phyloP scores from a whole-genome alignment of 2,329 filamentous ascomycete genomes.

The Penicillium sp. region DNA sequence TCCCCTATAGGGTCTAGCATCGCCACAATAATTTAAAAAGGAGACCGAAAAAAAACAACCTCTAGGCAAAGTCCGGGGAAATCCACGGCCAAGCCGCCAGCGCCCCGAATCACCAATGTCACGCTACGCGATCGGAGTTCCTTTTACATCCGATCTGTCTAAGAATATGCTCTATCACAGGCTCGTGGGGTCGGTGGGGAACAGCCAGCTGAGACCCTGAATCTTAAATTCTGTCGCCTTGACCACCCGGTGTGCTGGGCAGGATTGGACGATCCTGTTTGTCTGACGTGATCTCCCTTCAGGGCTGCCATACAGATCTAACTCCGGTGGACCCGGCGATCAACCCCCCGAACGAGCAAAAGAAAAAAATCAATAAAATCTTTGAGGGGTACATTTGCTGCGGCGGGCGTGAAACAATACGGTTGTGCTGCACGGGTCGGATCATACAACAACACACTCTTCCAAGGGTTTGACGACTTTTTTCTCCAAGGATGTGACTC shows the following conservation, averaged over 20 bases:
- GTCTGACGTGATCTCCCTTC: neutral
- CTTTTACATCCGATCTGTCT: neutral
- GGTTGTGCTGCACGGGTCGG: too few species aligned
- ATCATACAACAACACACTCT: too few species aligned
- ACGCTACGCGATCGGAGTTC: neutral
- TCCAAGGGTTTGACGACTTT: too few species aligned
- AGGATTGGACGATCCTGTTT: neutral
- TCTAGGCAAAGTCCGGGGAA: neutral
- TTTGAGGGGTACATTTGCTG: neutral
- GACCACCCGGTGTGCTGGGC: neutral
- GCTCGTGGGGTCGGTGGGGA: neutral
- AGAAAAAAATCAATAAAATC: neutral
- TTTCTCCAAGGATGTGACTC: too few species aligned
- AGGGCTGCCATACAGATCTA: neutral
- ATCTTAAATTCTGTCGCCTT: neutral
- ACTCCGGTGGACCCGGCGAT: neutral
- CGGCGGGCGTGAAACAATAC: too few species aligned
- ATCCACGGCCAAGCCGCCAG: neutral
- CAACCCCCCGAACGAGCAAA: neutral
- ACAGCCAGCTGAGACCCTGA: neutral
- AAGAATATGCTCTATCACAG: neutral
- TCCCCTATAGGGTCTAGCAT: neutral
- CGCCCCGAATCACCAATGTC: neutral
- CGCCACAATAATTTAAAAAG: neutral
- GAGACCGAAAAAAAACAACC: neutral